A percentile compares a stretch with the other conserved stretches of the same genome.
Conservation (phyloP, 2,329 filamentous ascomycete species). For the Neonectria ditissima region DNA sequence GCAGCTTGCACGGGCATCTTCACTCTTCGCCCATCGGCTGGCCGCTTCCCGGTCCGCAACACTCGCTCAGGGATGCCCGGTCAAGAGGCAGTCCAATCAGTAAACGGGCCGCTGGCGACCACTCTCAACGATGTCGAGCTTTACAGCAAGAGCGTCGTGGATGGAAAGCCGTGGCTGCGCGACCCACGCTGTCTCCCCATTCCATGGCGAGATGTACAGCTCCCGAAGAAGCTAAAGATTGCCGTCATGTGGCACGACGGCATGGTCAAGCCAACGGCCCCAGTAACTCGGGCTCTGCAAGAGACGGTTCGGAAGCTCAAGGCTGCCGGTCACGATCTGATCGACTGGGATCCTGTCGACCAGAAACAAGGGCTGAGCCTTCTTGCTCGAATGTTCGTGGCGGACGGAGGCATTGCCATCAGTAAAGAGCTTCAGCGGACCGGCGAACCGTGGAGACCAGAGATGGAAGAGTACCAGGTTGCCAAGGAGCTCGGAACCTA, state of each 20-base stretch:
- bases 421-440: slow-evolving; percentile 52
- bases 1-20: slow-evolving; percentile 70
- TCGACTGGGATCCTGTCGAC: slow-evolving; percentile 62
- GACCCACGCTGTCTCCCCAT: slow-evolving; percentile 71
- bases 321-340: slow-evolving; percentile 61
- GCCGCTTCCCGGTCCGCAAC: slow-evolving; percentile 68
- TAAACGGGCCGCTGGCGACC: slow-evolving; percentile 72
- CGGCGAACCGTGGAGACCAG: slow-evolving; percentile 57
- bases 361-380: slow-evolving; percentile 54
- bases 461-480: slow-evolving; percentile 50
- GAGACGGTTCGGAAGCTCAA: slow-evolving; percentile 57
- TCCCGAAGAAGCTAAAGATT: slow-evolving; percentile 61
- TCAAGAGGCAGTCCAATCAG: slow-evolving; percentile 72
- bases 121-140: slow-evolving; percentile 66
- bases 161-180: slow-evolving; percentile 64
- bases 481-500: slow-evolving; percentile 55
- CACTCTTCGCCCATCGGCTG: slow-evolving; percentile 67
- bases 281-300: slow-evolving; percentile 67
- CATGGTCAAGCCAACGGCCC: slow-evolving; percentile 74
- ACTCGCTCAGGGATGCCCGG: slow-evolving; percentile 70
- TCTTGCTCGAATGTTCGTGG: slow-evolving; percentile 60
- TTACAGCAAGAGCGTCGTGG: slow-evolving; percentile 65
- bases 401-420: slow-evolving; percentile 60
- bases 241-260: slow-evolving; percentile 75
- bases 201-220: slow-evolving; percentile 60